These are phyloP conservation scores for Cylindrotheca closterium DNA, from an alignment of 108 stramenopile genomes.

Conservation along the genomic window DNA sequence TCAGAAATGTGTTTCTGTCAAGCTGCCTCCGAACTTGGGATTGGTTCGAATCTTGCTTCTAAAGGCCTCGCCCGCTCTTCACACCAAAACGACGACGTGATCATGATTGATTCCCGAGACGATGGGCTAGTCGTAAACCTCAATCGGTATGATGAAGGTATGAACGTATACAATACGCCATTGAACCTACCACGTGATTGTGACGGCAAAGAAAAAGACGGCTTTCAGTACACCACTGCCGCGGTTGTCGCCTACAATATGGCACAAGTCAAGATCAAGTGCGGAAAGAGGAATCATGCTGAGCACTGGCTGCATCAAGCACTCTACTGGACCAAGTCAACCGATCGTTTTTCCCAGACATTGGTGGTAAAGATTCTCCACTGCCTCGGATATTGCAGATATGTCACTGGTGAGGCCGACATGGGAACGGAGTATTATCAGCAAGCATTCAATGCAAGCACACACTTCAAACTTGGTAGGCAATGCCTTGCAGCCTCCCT, in stretches of 20 bases:
- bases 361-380: constrained; percentile 14
- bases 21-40: not conserved
- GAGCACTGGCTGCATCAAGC: not conserved
- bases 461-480: not conserved
- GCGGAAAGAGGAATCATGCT: not conserved
- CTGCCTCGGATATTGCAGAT: constrained; percentile 6
- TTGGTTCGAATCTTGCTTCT: not conserved
- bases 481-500: not conserved
- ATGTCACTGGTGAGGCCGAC: too few relatives aligned
- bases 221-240: not conserved
- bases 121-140: not conserved
- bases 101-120: not conserved
- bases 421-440: not conserved
- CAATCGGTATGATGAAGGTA: not conserved
- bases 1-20: not conserved
- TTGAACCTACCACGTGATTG: too few relatives aligned
- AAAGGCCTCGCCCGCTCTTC: too few relatives aligned
- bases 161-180: not conserved
- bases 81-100: too few relatives aligned
- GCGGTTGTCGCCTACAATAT: not conserved
- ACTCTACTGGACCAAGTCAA: too few relatives aligned
- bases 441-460: not conserved
- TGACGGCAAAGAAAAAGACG: too few relatives aligned
- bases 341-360: too few relatives aligned
- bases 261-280: not conserved